These are phyloP conservation scores for Hibiscus mutabilis DNA, from an alignment of 345 rosid species.

Conservation along the genomic window DNA sequence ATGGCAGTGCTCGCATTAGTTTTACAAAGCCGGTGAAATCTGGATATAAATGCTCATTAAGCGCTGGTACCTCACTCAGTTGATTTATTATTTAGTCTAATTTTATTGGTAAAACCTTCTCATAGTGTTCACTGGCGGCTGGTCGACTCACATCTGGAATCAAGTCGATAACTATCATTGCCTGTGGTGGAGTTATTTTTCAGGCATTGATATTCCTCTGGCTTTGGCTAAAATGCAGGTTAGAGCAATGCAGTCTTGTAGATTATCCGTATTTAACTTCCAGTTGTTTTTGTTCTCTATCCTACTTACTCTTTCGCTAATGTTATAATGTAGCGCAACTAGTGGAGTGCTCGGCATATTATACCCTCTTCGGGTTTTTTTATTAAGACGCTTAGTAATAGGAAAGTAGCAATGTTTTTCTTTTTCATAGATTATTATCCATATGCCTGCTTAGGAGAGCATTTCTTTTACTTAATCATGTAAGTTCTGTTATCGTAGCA, in stretches of 20 bases:
- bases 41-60: not conserved
- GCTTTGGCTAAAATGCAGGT: slow-evolving; percentile 73
- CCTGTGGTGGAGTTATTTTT: slow-evolving; percentile 49
- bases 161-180: slow-evolving; percentile 34
- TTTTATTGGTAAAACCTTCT: slow-evolving; percentile 17
- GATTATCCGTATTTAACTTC: not conserved
- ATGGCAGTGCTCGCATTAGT: not conserved
- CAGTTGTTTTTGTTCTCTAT: not conserved
- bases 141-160: slow-evolving; percentile 54
- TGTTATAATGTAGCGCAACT: slow-evolving; percentile 34
- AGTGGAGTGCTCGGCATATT: slow-evolving; percentile 53
- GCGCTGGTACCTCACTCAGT: slow-evolving; percentile 1
- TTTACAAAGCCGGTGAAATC: not conserved
- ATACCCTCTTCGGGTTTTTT: not conserved
- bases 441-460: not conserved
- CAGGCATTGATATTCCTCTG: slow-evolving; percentile 71
- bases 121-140: slow-evolving; percentile 70
- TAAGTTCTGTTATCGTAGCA: not conserved
- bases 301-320: slow-evolving; percentile 2
- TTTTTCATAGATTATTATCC: not conserved
- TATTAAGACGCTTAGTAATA: not conserved
- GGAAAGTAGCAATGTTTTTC: not conserved
- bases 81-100: not conserved
- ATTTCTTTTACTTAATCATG: not conserved
- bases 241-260: not conserved